phyloP scores from a whole-genome alignment of 306 rosid species.

The Lablab purpureus region DNA sequence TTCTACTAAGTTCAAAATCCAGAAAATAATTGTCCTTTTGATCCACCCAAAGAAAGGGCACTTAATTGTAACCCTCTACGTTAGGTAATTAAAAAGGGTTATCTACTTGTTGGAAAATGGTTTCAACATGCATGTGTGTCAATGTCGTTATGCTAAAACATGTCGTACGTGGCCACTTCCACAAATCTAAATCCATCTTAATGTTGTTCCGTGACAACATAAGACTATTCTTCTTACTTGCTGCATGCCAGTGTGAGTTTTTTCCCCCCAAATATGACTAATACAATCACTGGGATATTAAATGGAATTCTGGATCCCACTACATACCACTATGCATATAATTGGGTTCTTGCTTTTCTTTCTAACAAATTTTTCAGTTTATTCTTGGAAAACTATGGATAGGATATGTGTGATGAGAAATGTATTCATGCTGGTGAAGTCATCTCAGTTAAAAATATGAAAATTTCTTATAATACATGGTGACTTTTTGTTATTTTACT shows the following conservation, averaged over 20 bases:
- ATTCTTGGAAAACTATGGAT: too few species aligned
- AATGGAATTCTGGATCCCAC: conserved; percentile 35
- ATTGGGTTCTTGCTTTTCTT: conserved; percentile 10
- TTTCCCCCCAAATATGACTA: conserved; percentile 2
- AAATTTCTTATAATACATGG: too few species aligned
- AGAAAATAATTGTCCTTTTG: conserved; percentile 36
- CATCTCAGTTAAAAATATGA: too few species aligned
- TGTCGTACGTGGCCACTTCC: not conserved
- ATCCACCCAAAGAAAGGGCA: conserved; percentile 36
- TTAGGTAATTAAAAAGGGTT: conserved; percentile 29
- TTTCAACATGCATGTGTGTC: not conserved
- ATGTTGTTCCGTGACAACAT: not conserved
- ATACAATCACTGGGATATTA: conserved; percentile 10
- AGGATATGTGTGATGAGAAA: too few species aligned
- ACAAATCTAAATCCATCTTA: not conserved
- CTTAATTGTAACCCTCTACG: not conserved
- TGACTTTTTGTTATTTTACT: too few species aligned
- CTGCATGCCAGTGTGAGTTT: not conserved
- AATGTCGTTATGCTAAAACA: not conserved
- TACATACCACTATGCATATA: not conserved
- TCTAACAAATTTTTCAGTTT: not conserved
- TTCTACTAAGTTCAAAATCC: conserved; percentile 31
- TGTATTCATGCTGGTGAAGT: too few species aligned
- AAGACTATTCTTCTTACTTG: conserved; percentile 27
- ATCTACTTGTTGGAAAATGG: not conserved